These are phyloP conservation scores for Cordia subcordata DNA, from an alignment of 257 asterid species.

Conservation along the genomic window DNA sequence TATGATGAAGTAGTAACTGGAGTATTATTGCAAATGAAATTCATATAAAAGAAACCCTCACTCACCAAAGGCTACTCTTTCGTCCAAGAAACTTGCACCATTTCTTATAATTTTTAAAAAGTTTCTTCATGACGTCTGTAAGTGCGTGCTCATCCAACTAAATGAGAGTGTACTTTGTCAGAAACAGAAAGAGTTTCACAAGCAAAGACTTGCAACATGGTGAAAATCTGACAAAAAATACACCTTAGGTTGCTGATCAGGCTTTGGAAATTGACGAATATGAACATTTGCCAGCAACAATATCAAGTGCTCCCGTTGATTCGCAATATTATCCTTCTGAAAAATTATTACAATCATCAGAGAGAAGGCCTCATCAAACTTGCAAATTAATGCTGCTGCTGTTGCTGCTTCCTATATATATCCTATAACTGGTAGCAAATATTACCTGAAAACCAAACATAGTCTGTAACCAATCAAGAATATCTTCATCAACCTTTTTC, in stretches of 20 bases:
- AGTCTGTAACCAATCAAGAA: slow-evolving; percentile 89
- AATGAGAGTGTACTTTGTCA: slow-evolving; percentile 6
- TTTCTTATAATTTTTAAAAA: slow-evolving; percentile 91
- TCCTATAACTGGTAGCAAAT: background rate
- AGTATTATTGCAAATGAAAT: slow-evolving; percentile 2
- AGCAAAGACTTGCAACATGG: slow-evolving; percentile 6
- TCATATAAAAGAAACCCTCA: slow-evolving; percentile 4
- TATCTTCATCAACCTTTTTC: slow-evolving; percentile 80
- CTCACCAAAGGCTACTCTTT: slow-evolving; percentile 95
- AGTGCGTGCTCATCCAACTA: slow-evolving; percentile 97
- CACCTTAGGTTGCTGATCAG: slow-evolving; percentile 96
- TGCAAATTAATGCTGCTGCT: background rate
- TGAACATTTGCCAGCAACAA: slow-evolving; percentile 94
- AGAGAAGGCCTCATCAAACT: background rate
- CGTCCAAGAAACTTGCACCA: slow-evolving; percentile 99
- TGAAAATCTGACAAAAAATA: slow-evolving; percentile 12
- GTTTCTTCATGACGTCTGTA: slow-evolving; percentile 91
- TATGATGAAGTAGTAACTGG: slow-evolving; percentile 1
- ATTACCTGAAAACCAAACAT: slow-evolving; percentile 98
- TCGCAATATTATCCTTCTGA: slow-evolving; percentile 88
- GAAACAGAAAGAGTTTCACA: slow-evolving; percentile 2
- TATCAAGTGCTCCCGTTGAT: slow-evolving; percentile 96
- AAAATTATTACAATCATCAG: slow-evolving; percentile 15
- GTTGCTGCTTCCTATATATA: background rate
- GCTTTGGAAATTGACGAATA: slow-evolving; percentile 80